phyloP scores from a whole-genome alignment of 2,329 filamentous ascomycete species.

The Stemphylium beticola region DNA sequence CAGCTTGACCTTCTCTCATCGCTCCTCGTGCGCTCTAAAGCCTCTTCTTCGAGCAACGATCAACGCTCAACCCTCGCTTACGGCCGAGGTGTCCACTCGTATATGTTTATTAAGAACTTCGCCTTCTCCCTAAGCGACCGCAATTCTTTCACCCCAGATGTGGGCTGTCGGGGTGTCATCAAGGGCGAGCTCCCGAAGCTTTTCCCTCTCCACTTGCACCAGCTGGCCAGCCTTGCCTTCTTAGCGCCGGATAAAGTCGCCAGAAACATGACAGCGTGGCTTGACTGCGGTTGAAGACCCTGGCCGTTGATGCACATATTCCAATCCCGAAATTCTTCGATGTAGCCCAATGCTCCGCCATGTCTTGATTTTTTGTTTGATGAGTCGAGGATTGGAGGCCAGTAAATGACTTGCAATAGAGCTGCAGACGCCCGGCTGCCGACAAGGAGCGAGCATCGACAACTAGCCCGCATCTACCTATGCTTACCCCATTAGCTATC shows the following conservation, averaged over 20 bases:
- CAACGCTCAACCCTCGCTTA: slow-evolving; percentile 19
- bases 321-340: slow-evolving; percentile 8
- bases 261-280: slow-evolving; percentile 34
- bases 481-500: neutral
- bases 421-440: neutral
- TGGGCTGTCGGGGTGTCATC: slow-evolving; percentile 24
- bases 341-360: slow-evolving; percentile 24
- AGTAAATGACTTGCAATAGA: neutral
- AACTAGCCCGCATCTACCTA: neutral
- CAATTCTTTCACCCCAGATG: slow-evolving; percentile 21
- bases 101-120: slow-evolving; percentile 7
- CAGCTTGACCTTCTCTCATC: slow-evolving; percentile 24
- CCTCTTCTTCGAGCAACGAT: slow-evolving; percentile 32
- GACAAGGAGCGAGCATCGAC: neutral
- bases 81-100: slow-evolving; percentile 13
- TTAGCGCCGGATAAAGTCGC: slow-evolving; percentile 32
- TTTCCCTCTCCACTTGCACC: slow-evolving; percentile 26
- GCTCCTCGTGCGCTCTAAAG: slow-evolving; percentile 38
- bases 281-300: slow-evolving; percentile 39
- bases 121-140: slow-evolving; percentile 26
- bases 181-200: slow-evolving; percentile 26
- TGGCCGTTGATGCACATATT: slow-evolving; percentile 22
- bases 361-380: slow-evolving; percentile 25
- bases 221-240: slow-evolving; percentile 19
- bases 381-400: slow-evolving; percentile 10